Base-by-base conservation (phyloP, 768 basidiomycete species). In the Myochromella boudieri region DNA sequence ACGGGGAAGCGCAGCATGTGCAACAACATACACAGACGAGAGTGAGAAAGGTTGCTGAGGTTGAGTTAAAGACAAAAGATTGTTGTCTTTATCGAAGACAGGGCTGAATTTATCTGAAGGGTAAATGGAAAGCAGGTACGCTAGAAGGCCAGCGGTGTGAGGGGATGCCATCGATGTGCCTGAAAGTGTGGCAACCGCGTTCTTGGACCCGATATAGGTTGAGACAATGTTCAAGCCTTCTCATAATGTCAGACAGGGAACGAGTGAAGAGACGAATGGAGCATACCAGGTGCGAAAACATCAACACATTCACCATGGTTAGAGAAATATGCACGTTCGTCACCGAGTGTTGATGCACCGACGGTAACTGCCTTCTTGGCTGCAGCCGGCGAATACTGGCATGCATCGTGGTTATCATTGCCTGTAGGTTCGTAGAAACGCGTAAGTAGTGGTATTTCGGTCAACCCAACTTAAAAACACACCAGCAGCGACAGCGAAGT, bases 401-500 rank as follows among this genome's bases (percentile, higher is more conserved):
- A 98, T 10, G 93, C 93, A 60, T 95, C 89, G 57, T 80, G 81
- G 70, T 89, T 85, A 61, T 91, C 89, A 55, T 90, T 91, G 27
- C 80, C 84, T 85, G 33, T 12, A 14, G n/a, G 36, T n/a, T n/a
- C n/a, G n/a, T n/a, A 18, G 48, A 37, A 48, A 26, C 37, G n/a
- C 27, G 24, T 14, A 34, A 37, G 52, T 44, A n/a, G 15, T 34
- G 3, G 11, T 33, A 4, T 21, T 18, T 20, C 10, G 1, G 36
- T 18, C 14, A 9, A 31, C 40, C 48, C 37, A 37, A 27, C 17
- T 38, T 4, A 9, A 8, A n/a, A 42, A 74, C 78, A 58, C 69
- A 81, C 91, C 94, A 51, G 95, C 95, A 51, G 95, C 95, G 50
- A 99, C 97, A 51, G 95, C 91, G 56, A 98, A 97, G 76, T 97